Evolutionary conservation across 257 asterid genomes (phyloP).

Genomic region (Craterostigma plantagineum): DNA sequence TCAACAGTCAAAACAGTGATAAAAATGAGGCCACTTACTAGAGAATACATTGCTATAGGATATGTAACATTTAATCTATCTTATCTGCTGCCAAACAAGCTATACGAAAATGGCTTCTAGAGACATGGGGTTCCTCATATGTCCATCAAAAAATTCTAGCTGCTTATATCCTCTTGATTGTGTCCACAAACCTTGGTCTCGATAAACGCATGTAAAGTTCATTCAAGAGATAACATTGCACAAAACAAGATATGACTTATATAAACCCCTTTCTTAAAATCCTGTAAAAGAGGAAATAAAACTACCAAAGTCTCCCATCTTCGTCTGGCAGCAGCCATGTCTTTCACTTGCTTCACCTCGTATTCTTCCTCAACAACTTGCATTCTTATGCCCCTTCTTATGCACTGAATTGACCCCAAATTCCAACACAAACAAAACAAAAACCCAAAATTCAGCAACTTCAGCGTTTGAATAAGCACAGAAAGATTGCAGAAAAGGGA

Average conservation of each 20-base stretch:
- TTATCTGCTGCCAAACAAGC: too few species aligned
- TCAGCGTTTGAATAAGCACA: not conserved
- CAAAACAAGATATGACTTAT: not conserved
- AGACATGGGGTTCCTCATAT: too few species aligned
- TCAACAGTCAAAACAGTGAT: too few species aligned
- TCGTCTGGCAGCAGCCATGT: conserved; percentile 93
- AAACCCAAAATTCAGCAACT: not conserved
- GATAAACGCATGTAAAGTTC: too few species aligned
- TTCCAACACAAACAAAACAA: too few species aligned
- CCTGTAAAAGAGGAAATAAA: not conserved
- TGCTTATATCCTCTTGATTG: too few species aligned
- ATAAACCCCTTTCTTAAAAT: not conserved
- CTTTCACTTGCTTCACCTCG: conserved; percentile 85
- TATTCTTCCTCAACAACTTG: conserved; percentile 73
- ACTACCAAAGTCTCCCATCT: conserved; percentile 96
- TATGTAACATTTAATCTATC: too few species aligned
- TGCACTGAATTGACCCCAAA: conserved; percentile 22
- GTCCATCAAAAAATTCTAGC: too few species aligned
- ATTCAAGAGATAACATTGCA: not conserved
- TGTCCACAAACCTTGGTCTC: too few species aligned
- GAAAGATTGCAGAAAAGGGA: not conserved
- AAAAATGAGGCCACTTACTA: too few species aligned
- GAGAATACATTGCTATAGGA: too few species aligned
- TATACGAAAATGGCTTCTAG: too few species aligned
- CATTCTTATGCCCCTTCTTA: conserved; percentile 35